Conservation (phyloP, 2,329 filamentous ascomycete species). For the Pyrenophora teres region DNA sequence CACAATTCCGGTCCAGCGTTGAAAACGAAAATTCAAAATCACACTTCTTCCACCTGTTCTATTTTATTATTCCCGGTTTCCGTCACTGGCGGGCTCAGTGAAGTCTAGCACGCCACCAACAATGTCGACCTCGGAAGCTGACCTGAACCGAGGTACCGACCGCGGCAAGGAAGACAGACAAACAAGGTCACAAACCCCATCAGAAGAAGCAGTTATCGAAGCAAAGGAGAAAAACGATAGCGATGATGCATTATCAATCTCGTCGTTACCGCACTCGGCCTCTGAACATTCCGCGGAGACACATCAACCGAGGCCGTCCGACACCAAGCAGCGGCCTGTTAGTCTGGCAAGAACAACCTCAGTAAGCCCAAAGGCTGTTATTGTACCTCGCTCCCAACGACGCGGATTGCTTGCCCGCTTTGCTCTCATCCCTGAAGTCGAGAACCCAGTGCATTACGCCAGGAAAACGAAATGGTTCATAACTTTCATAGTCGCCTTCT, state of each 20-base stretch:
- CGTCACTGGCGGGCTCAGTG: neutral
- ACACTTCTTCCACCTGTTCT: neutral
- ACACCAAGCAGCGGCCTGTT: conserved; percentile 16
- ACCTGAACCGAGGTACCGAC: conserved; percentile 1
- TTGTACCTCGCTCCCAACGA: conserved; percentile 60
- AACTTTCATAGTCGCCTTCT: conserved; percentile 75
- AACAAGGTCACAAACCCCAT: neutral
- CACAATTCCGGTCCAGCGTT: too few relatives aligned
- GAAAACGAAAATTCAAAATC: too few relatives aligned
- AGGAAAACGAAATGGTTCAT: conserved; percentile 82
- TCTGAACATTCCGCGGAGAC: conserved; percentile 22
- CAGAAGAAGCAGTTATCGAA: conserved; percentile 13
- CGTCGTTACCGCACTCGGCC: conserved; percentile 30
- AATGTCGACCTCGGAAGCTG: neutral
- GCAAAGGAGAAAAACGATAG: neutral
- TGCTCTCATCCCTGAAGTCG: conserved; percentile 76
- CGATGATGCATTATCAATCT: conserved; percentile 29
- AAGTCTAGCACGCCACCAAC: conserved; percentile 3
- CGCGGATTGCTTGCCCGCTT: conserved; percentile 75
- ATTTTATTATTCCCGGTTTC: neutral
- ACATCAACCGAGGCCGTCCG: neutral
- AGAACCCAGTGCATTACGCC: conserved; percentile 73
- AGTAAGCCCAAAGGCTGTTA: conserved; percentile 48
- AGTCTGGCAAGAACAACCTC: conserved; percentile 37
- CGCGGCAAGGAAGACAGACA: neutral